A percentile compares a stretch with the other conserved stretches of the same genome.
Conservation (phyloP, 78 protist species). For the Dictyostelium firmibasis region DNA sequence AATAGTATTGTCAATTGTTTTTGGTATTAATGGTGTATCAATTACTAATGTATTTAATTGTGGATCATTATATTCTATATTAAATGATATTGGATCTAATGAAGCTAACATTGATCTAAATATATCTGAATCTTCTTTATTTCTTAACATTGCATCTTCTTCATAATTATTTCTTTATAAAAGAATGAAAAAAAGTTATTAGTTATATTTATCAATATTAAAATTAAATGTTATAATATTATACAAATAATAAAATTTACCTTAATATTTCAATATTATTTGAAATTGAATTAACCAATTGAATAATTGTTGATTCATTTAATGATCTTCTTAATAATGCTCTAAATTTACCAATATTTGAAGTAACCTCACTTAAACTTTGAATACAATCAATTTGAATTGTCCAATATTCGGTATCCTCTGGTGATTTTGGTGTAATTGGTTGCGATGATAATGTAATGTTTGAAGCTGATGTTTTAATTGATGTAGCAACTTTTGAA, state of each 20-base stretch:
- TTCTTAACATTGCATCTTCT: constrained; percentile 38
- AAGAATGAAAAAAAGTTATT: background rate
- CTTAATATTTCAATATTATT: constrained; percentile 34
- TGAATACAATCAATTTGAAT: constrained; percentile 49
- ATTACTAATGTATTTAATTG: background rate
- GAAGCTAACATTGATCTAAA: constrained; percentile 43
- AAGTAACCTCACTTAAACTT: constrained; percentile 6
- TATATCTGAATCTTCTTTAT: constrained; percentile 61
- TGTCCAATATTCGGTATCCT: background rate
- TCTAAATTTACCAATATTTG: constrained; percentile 44
- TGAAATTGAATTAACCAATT: background rate
- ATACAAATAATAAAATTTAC: too few species aligned
- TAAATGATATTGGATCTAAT: constrained; percentile 33
- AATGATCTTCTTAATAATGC: constrained; percentile 42
- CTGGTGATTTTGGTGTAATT: background rate
- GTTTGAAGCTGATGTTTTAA: constrained; percentile 1
- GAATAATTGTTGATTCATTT: constrained; percentile 17
- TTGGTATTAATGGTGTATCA: background rate
- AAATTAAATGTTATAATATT: background rate
- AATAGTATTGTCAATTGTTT: background rate
- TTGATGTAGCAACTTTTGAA: background rate
- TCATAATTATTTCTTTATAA: constrained; percentile 23
- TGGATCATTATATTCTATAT: constrained; percentile 53
- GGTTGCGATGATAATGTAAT: background rate
- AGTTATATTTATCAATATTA: background rate